A percentile compares a stretch with the other conserved stretches of the same genome.
phyloP scores from a whole-genome alignment of 2,329 filamentous ascomycete species.

The Coleophoma crateriformis region DNA sequence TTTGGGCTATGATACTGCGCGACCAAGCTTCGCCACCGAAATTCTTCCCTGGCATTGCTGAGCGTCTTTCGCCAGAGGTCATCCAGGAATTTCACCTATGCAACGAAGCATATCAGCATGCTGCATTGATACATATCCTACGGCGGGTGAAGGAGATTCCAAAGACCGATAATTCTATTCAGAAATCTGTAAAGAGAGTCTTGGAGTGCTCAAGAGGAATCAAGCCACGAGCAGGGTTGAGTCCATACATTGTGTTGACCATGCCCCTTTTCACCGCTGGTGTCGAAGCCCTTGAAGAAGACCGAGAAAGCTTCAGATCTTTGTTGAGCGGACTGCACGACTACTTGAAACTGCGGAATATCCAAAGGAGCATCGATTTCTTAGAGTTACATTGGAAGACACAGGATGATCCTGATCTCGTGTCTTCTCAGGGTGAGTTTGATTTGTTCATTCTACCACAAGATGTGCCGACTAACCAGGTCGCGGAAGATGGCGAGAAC shows the following conservation, averaged over 20 bases:
- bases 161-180: background rate
- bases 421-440: background rate
- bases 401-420: background rate
- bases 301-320: constrained; percentile 1
- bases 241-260: constrained; percentile 7
- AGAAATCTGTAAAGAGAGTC: constrained; percentile 1
- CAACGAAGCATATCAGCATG: constrained; percentile 6
- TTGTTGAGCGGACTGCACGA: constrained; percentile 29
- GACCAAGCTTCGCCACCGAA: constrained; percentile 16
- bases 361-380: constrained; percentile 32
- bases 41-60: constrained; percentile 18
- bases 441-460: background rate
- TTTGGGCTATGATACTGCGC: background rate
- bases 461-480: background rate
- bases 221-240: constrained; percentile 2
- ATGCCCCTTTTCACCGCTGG: constrained; percentile 5
- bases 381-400: constrained; percentile 28
- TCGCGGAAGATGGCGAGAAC: background rate
- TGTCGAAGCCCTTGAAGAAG: constrained; percentile 3
- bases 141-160: background rate
- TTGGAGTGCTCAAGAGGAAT: constrained; percentile 3
- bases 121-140: constrained; percentile 2
- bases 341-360: constrained; percentile 33
- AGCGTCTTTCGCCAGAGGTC: constrained; percentile 1
- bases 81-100: constrained; percentile 3